A percentile compares a stretch with the other conserved stretches of the same genome.
phyloP scores from a whole-genome alignment of 2,329 filamentous ascomycete genomes.

The Aschersonia sp. region DNA sequence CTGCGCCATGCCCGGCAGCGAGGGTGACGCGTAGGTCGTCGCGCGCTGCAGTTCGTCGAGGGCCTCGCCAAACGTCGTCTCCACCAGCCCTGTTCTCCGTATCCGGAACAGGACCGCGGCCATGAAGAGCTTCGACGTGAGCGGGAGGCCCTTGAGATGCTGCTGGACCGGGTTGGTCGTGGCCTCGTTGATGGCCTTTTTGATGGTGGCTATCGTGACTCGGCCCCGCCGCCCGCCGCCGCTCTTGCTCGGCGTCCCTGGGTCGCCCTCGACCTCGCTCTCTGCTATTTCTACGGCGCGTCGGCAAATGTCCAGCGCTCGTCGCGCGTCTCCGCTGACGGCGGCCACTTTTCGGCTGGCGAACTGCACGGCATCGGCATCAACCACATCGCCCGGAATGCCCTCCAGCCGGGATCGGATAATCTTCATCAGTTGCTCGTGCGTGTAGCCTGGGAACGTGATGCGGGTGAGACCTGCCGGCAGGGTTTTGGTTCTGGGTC shows the following conservation, averaged over 20 bases:
- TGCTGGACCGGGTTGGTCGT: slow-evolving; percentile 87
- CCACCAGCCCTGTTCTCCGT: slow-evolving; percentile 69
- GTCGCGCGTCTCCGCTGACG: slow-evolving; percentile 83
- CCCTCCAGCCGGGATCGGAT: slow-evolving; percentile 87
- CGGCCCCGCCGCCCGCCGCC: slow-evolving; percentile 23
- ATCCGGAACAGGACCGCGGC: slow-evolving; percentile 67
- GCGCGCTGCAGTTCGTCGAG: slow-evolving; percentile 53
- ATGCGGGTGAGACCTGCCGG: slow-evolving; percentile 67
- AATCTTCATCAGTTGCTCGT: slow-evolving; percentile 93
- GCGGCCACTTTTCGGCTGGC: slow-evolving; percentile 92
- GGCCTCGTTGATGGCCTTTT: slow-evolving; percentile 87
- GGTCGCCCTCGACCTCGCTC: slow-evolving; percentile 39
- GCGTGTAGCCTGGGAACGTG: slow-evolving; percentile 92
- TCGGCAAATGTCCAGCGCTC: slow-evolving; percentile 88
- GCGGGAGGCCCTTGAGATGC: slow-evolving; percentile 67
- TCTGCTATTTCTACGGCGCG: slow-evolving; percentile 92
- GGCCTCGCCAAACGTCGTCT: slow-evolving; percentile 80
- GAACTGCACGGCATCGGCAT: slow-evolving; percentile 88
- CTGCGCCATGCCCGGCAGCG: slow-evolving; percentile 21
- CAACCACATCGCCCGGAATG: slow-evolving; percentile 78
- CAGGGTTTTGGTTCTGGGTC: neutral
- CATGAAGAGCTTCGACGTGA: slow-evolving; percentile 74
- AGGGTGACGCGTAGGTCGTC: slow-evolving; percentile 17
- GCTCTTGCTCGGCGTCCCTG: slow-evolving; percentile 47
- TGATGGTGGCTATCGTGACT: slow-evolving; percentile 87